Base-by-base conservation (phyloP, 805 yeast species). In the Zygoascus tannicola region DNA sequence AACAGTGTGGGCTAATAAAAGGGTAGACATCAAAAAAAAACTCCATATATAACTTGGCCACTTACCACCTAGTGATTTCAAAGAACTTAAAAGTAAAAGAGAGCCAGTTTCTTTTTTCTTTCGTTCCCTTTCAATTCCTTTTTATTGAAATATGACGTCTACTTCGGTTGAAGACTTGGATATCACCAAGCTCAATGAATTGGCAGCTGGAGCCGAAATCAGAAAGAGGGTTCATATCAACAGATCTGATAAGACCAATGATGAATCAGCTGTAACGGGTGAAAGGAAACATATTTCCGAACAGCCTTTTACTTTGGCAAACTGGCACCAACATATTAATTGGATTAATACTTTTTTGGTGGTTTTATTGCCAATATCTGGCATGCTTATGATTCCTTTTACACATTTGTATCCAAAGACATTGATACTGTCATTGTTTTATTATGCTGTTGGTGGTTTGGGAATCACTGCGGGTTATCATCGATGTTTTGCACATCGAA, bases 401-500 rank as follows among this genome's bases (percentile, higher is more conserved):
- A 67, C 69, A 23, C 71, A 75, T 1, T 71, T 81, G 32, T 64
- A 65, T 39, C 34, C 48, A 43, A 69, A 69, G 55, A 81, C 94
- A 2, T 53, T 77, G 2, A 53, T 68, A 16, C 74, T 81, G 56
- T 71, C 78, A 1, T 43, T 78, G 12, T 50, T 68, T 40, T 71
- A 79, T 57, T 85, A 84, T 60, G 53, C 68, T 18, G 55, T 76
- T 46, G 74, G 85, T 12, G 79, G 85, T 21, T 53, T 83, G n/a
- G 76, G 86, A 33, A 76, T 85, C 56, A 83, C 88, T 38, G 83
- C 86, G 14, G 85, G 94, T 2, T 85, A 86, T 65, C 95, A 85
- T 59, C 69, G 95, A 38, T 71, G 80, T 47, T 85, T 74, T 71
- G 71, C 94, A 1, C 85, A 79, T 58, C 67, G 78, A 34, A 57